A percentile compares a stretch with the other conserved stretches of the same genome.
Conservation (phyloP, 2,329 filamentous ascomycete genomes). For the Aspergillus awamori region DNA sequence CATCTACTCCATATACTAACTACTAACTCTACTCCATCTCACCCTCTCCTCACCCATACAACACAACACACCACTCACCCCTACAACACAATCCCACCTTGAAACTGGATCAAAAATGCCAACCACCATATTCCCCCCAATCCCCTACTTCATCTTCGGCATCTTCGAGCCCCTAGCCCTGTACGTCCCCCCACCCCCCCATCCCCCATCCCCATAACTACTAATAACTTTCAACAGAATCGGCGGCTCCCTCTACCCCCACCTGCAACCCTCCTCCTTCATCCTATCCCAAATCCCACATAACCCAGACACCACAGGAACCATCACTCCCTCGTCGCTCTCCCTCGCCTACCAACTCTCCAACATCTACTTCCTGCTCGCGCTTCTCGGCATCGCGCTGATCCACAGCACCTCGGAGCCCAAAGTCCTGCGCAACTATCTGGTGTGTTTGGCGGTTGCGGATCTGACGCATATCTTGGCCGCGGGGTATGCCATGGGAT, state of each 20-base stretch:
- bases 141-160: conserved; percentile 69
- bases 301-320: conserved; percentile 29
- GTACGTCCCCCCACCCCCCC: conserved; percentile 47
- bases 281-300: conserved; percentile 62
- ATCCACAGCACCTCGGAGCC: conserved; percentile 66
- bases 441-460: conserved; percentile 65
- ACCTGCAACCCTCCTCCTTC: conserved; percentile 64
- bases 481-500: conserved; percentile 62
- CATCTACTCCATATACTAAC: background rate
- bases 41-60: background rate
- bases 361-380: conserved; percentile 69
- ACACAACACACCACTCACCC: background rate
- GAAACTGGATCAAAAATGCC: conserved; percentile 18
- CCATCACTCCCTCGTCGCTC: conserved; percentile 46
- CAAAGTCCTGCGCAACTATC: conserved; percentile 67
- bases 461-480: conserved; percentile 70
- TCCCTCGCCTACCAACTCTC: conserved; percentile 69
- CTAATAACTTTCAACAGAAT: conserved; percentile 50
- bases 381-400: conserved; percentile 65
- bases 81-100: too few relatives aligned
- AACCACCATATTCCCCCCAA: conserved; percentile 60
- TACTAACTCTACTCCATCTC: background rate
- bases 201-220: conserved; percentile 14
- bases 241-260: conserved; percentile 60
- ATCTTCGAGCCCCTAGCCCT: conserved; percentile 69